Evolutionary conservation across 345 rosid genomes (phyloP).

Genomic region (Microcos paniculata): DNA sequence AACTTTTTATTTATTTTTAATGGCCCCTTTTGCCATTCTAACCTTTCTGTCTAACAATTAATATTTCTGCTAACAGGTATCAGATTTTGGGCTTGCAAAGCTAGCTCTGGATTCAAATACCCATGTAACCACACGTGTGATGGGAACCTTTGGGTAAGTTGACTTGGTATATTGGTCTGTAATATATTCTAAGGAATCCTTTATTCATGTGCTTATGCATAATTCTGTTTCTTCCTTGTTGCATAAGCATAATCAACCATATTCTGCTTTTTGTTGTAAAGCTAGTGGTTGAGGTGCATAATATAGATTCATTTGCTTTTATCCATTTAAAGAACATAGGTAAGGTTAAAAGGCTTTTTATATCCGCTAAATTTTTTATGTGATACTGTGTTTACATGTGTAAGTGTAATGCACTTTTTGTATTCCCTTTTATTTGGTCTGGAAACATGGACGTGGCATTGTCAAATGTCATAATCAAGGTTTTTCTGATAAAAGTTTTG

Average conservation of each 20-base stretch:
- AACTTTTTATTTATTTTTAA: neutral
- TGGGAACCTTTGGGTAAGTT: conserved; percentile 97
- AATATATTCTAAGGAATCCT: neutral
- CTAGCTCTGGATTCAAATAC: conserved; percentile 87
- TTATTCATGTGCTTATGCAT: neutral
- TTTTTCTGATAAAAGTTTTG: conserved; percentile 21
- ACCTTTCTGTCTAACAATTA: neutral
- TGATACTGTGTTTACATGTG: neutral
- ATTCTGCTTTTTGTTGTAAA: neutral
- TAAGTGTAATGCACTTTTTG: neutral
- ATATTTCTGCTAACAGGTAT: conserved; percentile 47
- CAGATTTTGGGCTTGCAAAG: conserved; percentile 97
- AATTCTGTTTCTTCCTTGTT: neutral
- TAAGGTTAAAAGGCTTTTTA: neutral
- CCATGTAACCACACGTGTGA: conserved; percentile 90
- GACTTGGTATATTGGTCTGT: conserved; percentile 3
- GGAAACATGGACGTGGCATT: neutral
- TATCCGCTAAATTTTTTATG: neutral
- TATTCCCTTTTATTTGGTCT: neutral
- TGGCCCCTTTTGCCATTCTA: conserved; percentile 6
- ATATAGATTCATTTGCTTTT: neutral
- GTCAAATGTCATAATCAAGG: neutral
- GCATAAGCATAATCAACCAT: neutral
- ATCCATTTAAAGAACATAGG: neutral
- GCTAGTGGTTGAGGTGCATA: neutral